These are phyloP conservation scores for Phialemoniopsis sp. DNA, from an alignment of 2,329 filamentous ascomycete genomes.

Conservation along the genomic window DNA sequence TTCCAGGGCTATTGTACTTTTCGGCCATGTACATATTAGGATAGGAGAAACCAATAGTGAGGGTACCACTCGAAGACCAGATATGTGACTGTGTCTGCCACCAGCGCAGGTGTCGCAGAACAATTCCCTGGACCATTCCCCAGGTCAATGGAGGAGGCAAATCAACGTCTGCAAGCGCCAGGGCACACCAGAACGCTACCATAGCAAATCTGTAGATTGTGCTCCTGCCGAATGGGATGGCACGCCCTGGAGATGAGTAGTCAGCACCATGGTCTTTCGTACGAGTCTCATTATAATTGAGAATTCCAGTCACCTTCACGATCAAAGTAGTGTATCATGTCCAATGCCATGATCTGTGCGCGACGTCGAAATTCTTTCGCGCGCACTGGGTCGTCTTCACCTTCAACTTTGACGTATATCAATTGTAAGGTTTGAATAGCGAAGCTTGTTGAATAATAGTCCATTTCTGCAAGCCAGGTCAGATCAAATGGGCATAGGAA, in stretches of 20 bases:
- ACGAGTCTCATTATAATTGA: too few relatives aligned
- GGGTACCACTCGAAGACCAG: conserved; percentile 68
- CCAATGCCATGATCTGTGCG: conserved; percentile 61
- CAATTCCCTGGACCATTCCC: conserved; percentile 73
- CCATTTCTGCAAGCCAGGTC: conserved; percentile 58
- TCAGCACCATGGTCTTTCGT: too few relatives aligned
- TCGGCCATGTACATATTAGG: conserved; percentile 76
- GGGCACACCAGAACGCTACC: conserved; percentile 73
- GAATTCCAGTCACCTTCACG: too few relatives aligned
- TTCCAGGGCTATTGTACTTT: conserved; percentile 76
- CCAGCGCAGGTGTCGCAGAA: conserved; percentile 70
- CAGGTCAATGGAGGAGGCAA: conserved; percentile 67
- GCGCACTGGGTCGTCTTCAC: conserved; percentile 58
- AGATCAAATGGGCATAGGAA: too few relatives aligned
- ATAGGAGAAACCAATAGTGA: conserved; percentile 73
- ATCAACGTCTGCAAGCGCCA: conserved; percentile 71
- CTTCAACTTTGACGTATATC: conserved; percentile 68
- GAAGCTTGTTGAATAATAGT: conserved; percentile 78
- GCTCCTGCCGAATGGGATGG: conserved; percentile 72
- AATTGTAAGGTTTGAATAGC: conserved; percentile 77
- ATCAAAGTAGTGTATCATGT: conserved; percentile 75
- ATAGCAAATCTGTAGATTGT: conserved; percentile 77
- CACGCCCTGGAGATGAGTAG: conserved; percentile 60
- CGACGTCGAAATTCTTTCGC: conserved; percentile 66
- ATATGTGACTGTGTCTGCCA: conserved; percentile 73